A percentile compares a stretch with the other conserved stretches of the same genome.
Conservation (phyloP, 768 basidiomycete genomes). For the Leccinum pellstonianum region DNA sequence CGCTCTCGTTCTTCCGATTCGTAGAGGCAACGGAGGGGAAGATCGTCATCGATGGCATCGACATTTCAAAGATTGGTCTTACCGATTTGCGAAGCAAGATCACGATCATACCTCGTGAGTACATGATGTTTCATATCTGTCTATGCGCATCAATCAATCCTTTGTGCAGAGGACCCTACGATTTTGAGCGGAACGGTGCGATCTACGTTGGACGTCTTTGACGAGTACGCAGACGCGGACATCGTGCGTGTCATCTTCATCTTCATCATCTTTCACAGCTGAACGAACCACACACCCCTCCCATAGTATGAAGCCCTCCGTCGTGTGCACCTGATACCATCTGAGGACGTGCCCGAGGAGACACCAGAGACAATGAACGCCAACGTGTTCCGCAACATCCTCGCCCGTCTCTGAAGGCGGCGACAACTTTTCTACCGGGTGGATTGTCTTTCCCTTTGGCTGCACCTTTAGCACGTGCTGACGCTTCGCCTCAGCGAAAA, state of each 20-base stretch:
- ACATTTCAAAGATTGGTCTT: slow-evolving; percentile 77
- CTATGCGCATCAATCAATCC: background rate
- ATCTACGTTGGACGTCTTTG: slow-evolving; percentile 81
- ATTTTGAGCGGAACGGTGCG: slow-evolving; percentile 82
- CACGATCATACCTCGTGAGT: slow-evolving; percentile 74
- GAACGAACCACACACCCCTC: background rate
- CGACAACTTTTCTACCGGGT: slow-evolving; percentile 89
- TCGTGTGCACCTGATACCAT: slow-evolving; percentile 76
- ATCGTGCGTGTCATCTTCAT: slow-evolving; percentile 52
- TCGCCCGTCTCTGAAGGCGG: slow-evolving; percentile 78
- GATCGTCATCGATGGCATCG: slow-evolving; percentile 74
- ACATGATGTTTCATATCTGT: background rate
- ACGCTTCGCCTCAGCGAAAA: slow-evolving; percentile 52
- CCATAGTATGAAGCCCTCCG: slow-evolving; percentile 77
- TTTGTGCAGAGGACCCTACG: slow-evolving; percentile 74
- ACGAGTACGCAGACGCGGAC: slow-evolving; percentile 80
- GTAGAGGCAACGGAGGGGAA: slow-evolving; percentile 81
- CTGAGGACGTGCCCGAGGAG: slow-evolving; percentile 45
- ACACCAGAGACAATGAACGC: slow-evolving; percentile 50
- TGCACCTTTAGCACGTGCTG: background rate
- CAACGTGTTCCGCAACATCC: slow-evolving; percentile 73
- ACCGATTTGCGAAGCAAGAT: slow-evolving; percentile 76
- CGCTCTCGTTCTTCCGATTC: slow-evolving; percentile 84
- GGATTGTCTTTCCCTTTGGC: slow-evolving; percentile 12
- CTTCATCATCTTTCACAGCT: background rate